phyloP scores from a whole-genome alignment of 805 yeast genomes.

The Debaryomyces maramus region DNA sequence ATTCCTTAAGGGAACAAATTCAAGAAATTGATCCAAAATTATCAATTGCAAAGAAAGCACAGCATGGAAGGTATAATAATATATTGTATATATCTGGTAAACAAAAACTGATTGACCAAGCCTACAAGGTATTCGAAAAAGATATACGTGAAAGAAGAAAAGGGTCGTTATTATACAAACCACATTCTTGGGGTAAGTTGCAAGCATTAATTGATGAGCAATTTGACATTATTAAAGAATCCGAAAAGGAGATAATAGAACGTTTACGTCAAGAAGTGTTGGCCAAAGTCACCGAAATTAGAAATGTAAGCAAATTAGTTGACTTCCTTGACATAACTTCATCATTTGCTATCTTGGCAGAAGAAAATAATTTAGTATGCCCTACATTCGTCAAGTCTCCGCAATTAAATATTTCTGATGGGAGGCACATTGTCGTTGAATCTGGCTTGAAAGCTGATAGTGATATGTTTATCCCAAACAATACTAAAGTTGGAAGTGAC shows the following conservation, averaged over 20 bases:
- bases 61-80: slow-evolving; percentile 33
- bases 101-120: slow-evolving; percentile 25
- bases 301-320: slow-evolving; percentile 49
- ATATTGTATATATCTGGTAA: slow-evolving; percentile 51
- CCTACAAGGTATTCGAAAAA: slow-evolving; percentile 16
- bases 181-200: slow-evolving; percentile 49
- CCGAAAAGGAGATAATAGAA: slow-evolving; percentile 56
- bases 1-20: slow-evolving; percentile 19
- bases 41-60: slow-evolving; percentile 25
- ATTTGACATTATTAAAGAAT: slow-evolving; percentile 47
- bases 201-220: slow-evolving; percentile 52
- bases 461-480: slow-evolving; percentile 46
- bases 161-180: slow-evolving; percentile 45
- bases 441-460: slow-evolving; percentile 56
- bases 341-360: slow-evolving; percentile 71
- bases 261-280: slow-evolving; percentile 50
- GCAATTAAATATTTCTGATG: slow-evolving; percentile 53
- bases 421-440: slow-evolving; percentile 88
- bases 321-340: slow-evolving; percentile 72
- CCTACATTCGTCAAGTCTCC: slow-evolving; percentile 60
- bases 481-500: slow-evolving; percentile 26
- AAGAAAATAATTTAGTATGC: slow-evolving; percentile 62
- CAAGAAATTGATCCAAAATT: slow-evolving; percentile 30
- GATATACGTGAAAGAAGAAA: slow-evolving; percentile 38
- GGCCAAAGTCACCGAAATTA: slow-evolving; percentile 42